These are phyloP conservation scores for Amanita molliuscula DNA, from an alignment of 768 basidiomycete species.

Conservation along the genomic window DNA sequence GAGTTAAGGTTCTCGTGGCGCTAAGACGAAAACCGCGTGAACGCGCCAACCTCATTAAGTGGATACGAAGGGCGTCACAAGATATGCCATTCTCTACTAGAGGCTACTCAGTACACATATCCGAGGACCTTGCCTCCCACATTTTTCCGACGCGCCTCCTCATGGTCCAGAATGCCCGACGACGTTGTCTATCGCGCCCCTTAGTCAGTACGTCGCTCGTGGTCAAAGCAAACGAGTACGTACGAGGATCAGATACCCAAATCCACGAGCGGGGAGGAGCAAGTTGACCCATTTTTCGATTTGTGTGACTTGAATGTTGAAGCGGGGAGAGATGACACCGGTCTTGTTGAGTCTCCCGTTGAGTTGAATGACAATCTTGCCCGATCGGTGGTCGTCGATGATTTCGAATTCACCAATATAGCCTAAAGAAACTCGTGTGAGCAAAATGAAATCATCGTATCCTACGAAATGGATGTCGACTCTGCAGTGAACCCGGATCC, in stretches of 20 bases:
- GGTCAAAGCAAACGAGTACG: constrained; percentile 17
- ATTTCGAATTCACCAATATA: constrained; percentile 99
- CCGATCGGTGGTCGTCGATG: constrained; percentile 96
- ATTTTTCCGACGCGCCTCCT: constrained; percentile 97
- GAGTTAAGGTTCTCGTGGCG: too few species aligned
- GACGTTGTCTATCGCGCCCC: constrained; percentile 67
- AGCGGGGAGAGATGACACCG: constrained; percentile 99
- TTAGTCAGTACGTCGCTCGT: neutral
- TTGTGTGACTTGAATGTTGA: constrained; percentile 88
- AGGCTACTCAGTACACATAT: constrained; percentile 65
- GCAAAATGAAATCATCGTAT: constrained; percentile 5
- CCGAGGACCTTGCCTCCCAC: constrained; percentile 93
- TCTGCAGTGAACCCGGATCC: constrained; percentile 47
- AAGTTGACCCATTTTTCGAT: constrained; percentile 97
- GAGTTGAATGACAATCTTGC: constrained; percentile 97
- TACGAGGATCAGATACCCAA: constrained; percentile 93
- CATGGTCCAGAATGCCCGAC: constrained; percentile 97
- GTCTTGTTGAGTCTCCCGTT: constrained; percentile 98
- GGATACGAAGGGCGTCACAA: constrained; percentile 12
- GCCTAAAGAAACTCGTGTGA: constrained; percentile 34
- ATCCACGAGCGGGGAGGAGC: constrained; percentile 90
- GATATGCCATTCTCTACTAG: too few species aligned
- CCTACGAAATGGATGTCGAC: constrained; percentile 30
- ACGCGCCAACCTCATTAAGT: too few species aligned
- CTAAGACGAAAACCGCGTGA: too few species aligned